phyloP scores from a whole-genome alignment of 257 asterid genomes.

The Scutellaria barbata region DNA sequence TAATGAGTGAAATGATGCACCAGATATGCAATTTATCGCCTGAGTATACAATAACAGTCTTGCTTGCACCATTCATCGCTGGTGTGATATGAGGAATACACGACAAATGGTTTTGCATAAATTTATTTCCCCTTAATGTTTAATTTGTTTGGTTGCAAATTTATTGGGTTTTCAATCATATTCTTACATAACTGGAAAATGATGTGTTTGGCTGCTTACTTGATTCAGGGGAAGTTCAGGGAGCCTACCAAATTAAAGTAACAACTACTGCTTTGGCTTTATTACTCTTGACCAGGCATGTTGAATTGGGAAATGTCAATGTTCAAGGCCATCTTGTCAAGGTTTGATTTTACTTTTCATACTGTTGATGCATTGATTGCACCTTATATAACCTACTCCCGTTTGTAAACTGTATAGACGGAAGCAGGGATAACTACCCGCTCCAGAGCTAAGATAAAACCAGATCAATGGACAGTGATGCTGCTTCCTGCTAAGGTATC shows the following conservation, averaged over 20 bases:
- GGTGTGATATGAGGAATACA: conserved; percentile 12
- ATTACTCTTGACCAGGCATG: conserved; percentile 77
- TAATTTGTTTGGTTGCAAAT: background rate
- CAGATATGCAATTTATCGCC: background rate
- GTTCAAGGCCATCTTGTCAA: conserved; percentile 80
- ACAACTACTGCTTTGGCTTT: conserved; percentile 89
- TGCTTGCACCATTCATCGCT: background rate
- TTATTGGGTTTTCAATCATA: background rate
- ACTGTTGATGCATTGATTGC: background rate
- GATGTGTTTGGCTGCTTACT: conserved; percentile 32
- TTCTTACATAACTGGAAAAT: conserved; percentile 11
- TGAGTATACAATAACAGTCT: background rate
- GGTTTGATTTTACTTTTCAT: conserved; percentile 51
- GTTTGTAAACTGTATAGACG: conserved; percentile 51
- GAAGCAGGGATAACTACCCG: conserved; percentile 87
- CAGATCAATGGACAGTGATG: conserved; percentile 81
- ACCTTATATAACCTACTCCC: conserved; percentile 29
- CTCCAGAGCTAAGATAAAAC: conserved; percentile 77
- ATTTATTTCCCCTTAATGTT: conserved; percentile 5
- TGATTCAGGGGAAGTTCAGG: conserved; percentile 84
- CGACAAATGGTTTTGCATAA: conserved; percentile 4
- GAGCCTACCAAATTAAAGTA: conserved; percentile 94
- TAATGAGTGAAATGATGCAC: conserved; percentile 2
- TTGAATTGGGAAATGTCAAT: conserved; percentile 61
- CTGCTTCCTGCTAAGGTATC: conserved; percentile 88